Conservation (phyloP, 2,329 filamentous ascomycete genomes). For the Penicillium sp. region DNA sequence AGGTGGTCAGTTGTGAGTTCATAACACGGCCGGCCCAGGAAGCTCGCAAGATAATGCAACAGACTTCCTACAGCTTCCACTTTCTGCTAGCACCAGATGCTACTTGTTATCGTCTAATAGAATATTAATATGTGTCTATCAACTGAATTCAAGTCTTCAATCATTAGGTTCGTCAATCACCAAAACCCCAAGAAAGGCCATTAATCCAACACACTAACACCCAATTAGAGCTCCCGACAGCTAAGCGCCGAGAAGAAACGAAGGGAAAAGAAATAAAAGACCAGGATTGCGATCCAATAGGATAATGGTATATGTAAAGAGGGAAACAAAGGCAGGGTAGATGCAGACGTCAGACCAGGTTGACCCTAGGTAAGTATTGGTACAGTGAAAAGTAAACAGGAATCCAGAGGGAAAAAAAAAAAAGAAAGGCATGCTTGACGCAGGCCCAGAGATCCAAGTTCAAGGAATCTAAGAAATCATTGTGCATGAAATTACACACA, state of each 20-base stretch:
- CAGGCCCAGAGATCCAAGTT: neutral
- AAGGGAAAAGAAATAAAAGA: neutral
- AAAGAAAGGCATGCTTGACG: neutral
- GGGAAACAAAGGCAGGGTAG: neutral
- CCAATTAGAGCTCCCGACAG: neutral
- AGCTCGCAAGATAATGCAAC: neutral
- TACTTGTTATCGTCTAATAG: neutral
- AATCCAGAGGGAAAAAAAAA: neutral
- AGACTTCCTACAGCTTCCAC: neutral
- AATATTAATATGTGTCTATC: neutral
- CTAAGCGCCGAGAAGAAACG: neutral
- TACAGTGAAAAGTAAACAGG: conserved; percentile 9
- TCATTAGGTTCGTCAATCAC: neutral
- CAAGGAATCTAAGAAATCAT: neutral
- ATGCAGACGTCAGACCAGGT: conserved; percentile 1
- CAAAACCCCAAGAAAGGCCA: neutral
- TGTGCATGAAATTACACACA: neutral
- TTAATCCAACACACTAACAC: neutral
- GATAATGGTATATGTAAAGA: conserved; percentile 10
- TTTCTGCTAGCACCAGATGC: neutral
- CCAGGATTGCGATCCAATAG: conserved; percentile 1
- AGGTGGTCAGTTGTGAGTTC: neutral
- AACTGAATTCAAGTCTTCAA: neutral
- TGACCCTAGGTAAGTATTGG: conserved; percentile 1
- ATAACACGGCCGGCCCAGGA: neutral